Evolutionary conservation across 1,284 basidiomycete species (phyloP).

Genomic region (Erythrobasidium hasegawianum): DNA sequence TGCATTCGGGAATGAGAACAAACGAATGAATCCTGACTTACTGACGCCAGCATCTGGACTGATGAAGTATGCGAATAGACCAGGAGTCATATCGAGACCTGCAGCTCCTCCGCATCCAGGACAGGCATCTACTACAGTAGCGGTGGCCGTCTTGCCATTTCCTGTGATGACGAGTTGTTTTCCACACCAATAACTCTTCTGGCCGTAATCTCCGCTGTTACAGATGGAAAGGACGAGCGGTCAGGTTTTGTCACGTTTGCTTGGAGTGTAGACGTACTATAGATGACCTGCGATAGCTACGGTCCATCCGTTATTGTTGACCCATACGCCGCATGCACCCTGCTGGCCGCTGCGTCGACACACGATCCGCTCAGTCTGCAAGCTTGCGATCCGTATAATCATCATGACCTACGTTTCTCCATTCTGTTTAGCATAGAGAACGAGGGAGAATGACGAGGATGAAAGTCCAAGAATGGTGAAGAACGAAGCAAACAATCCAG

Average conservation of each 20-base stretch:
- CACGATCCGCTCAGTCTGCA: background rate
- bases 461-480: background rate
- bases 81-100: slow-evolving; percentile 24
- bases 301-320: slow-evolving; percentile 12
- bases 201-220: slow-evolving; percentile 14
- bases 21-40: background rate
- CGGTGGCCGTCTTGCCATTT: slow-evolving; percentile 16
- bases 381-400: no score
- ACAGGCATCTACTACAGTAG: slow-evolving; percentile 12
- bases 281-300: slow-evolving; percentile 22
- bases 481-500: background rate
- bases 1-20: background rate
- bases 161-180: slow-evolving; percentile 15
- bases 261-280: background rate
- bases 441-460: background rate
- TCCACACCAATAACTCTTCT: slow-evolving; percentile 15
- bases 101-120: slow-evolving; percentile 15
- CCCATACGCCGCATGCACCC: background rate
- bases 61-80: slow-evolving; percentile 9
- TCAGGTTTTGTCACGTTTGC: background rate
- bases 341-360: background rate
- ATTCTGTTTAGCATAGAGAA: background rate
- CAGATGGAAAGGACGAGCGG: background rate
- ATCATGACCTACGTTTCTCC: background rate
- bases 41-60: slow-evolving; percentile 6